These are phyloP conservation scores for Erysimum pusillum DNA, from an alignment of 441 rosid species.

Conservation along the genomic window DNA sequence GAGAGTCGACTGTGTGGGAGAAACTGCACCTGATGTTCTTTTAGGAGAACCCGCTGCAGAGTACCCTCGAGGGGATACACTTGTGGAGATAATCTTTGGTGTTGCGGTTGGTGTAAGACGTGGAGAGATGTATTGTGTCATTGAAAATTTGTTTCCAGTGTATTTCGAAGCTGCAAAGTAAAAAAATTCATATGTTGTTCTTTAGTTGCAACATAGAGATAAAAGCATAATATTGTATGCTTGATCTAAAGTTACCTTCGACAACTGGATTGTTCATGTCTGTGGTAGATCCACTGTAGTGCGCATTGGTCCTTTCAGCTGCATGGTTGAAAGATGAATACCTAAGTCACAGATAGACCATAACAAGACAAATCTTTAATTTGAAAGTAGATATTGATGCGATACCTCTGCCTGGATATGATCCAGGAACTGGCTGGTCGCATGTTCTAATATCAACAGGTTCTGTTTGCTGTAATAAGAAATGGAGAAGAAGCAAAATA, in stretches of 20 bases:
- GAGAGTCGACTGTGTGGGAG: conserved; percentile 62
- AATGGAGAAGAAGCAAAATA: conserved; percentile 16
- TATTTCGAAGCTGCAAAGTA: conserved; percentile 57
- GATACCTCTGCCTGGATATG: conserved; percentile 70
- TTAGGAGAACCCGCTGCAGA: conserved; percentile 77
- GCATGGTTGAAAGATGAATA: conserved; percentile 19
- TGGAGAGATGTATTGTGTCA: conserved; percentile 85
- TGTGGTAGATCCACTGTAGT: conserved; percentile 48
- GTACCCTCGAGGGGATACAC: conserved; percentile 75
- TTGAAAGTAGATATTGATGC: background rate
- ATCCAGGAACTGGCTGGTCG: conserved; percentile 69
- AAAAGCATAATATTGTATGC: background rate
- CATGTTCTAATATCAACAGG: conserved; percentile 81
- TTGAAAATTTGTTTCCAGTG: conserved; percentile 65
- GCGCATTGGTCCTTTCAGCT: conserved; percentile 62
- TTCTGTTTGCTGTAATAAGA: conserved; percentile 60
- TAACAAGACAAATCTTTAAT: background rate
- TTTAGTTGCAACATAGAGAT: conserved; percentile 1
- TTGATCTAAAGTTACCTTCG: conserved; percentile 57
- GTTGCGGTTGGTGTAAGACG: conserved; percentile 83
- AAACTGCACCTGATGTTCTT: conserved; percentile 67
- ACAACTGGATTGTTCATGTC: conserved; percentile 50
- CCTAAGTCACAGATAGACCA: conserved; percentile 13
- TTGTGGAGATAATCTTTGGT: conserved; percentile 76
- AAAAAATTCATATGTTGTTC: background rate